Evolutionary conservation across 768 basidiomycete genomes (phyloP).

Genomic region (Hygrocybe punicea): DNA sequence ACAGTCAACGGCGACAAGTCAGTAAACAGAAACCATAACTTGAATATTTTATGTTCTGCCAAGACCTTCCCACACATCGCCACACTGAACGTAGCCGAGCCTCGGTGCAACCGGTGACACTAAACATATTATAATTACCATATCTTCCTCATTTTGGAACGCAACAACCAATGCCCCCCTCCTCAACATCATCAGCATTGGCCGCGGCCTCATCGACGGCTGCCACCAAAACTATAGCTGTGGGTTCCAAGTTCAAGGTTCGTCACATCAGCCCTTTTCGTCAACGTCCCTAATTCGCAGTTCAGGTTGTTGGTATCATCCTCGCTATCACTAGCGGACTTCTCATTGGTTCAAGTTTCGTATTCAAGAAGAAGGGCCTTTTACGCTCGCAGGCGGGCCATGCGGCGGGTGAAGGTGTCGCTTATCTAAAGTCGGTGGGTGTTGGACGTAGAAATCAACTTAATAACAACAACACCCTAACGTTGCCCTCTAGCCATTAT

Average conservation of each 20-base stretch:
- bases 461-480: constrained; percentile 4
- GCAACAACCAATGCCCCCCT: not conserved
- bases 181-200: constrained; percentile 27
- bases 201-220: constrained; percentile 34
- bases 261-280: not conserved
- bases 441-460: not conserved
- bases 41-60: no score
- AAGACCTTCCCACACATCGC: no score
- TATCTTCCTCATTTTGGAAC: not conserved
- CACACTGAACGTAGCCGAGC: no score
- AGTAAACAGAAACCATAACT: no score
- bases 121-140: no score
- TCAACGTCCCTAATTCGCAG: not conserved
- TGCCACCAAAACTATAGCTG: constrained; percentile 35
- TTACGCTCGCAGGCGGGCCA: constrained; percentile 79
- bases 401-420: constrained; percentile 79
- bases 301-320: constrained; percentile 71
- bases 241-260: constrained; percentile 53
- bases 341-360: constrained; percentile 90
- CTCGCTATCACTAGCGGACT: constrained; percentile 76
- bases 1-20: no score
- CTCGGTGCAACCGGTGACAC: no score
- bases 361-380: constrained; percentile 97
- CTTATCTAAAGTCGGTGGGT: constrained; percentile 89
- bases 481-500: constrained; percentile 55